Percentiles rank a stretch among this genome's conserved stretches.
Conservation (phyloP, 225 moss, liverwort and hornwort species). For the Polytrichum commune region DNA sequence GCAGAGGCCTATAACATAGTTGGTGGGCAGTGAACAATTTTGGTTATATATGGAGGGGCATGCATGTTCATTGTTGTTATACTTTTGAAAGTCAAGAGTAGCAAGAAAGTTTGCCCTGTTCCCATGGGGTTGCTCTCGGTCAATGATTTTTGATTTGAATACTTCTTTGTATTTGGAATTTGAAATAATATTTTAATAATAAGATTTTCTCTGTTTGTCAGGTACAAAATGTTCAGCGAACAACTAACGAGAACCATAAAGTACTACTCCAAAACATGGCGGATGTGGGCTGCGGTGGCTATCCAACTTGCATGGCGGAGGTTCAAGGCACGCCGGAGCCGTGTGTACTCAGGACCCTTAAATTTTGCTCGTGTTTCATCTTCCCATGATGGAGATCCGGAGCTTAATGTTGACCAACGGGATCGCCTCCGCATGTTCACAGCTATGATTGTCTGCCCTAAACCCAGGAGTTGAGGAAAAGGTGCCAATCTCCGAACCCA, state of each 20-base stretch:
- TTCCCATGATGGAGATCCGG: neutral
- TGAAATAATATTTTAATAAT: no score
- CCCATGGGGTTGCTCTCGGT: no score
- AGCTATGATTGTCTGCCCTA: conserved; percentile 50
- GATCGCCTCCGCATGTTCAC: conserved; percentile 51
- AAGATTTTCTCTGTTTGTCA: conserved; percentile 3
- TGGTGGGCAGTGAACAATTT: no score
- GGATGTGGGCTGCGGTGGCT: conserved; percentile 36
- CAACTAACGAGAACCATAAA: conserved; percentile 32
- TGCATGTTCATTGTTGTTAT: no score
- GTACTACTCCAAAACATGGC: conserved; percentile 33
- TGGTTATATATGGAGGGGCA: no score
- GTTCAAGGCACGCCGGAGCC: conserved; percentile 20
- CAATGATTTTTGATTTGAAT: no score
- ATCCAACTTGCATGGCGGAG: conserved; percentile 34
- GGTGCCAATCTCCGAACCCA: no score
- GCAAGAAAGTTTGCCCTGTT: no score
- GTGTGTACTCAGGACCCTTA: conserved; percentile 8
- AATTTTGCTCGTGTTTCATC: conserved; percentile 14
- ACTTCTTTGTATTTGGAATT: no score
- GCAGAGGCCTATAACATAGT: no score
- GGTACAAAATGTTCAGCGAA: conserved; percentile 46
- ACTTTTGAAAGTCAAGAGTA: no score
- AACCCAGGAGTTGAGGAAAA: conserved; percentile 20
- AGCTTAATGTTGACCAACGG: conserved; percentile 20